These are phyloP conservation scores for Parietichytrium sp. DNA, from an alignment of 108 stramenopile genomes.

Conservation along the genomic window DNA sequence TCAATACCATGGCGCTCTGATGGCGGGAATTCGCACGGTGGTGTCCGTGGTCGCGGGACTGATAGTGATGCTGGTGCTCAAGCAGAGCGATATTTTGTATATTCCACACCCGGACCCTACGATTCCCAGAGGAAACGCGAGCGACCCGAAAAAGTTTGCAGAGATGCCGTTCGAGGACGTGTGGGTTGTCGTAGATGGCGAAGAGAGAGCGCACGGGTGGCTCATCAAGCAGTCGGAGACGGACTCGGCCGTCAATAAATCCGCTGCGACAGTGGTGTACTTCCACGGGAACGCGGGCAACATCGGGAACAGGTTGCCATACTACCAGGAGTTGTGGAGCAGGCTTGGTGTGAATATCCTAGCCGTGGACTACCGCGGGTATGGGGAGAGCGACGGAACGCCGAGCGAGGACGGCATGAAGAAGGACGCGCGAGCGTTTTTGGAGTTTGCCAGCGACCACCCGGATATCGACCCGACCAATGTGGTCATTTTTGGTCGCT, in stretches of 20 bases:
- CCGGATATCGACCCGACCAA: constrained; percentile 64
- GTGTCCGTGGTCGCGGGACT: constrained; percentile 5
- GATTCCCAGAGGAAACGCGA: neutral
- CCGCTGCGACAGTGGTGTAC: constrained; percentile 79
- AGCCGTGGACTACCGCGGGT: constrained; percentile 89
- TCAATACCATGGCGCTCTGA: no score
- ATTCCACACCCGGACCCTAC: constrained; percentile 33
- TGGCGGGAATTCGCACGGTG: no score
- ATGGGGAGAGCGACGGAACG: constrained; percentile 71
- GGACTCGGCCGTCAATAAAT: constrained; percentile 17
- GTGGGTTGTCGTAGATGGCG: constrained; percentile 66
- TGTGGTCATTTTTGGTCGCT: constrained; percentile 81
- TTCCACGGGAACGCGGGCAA: constrained; percentile 98
- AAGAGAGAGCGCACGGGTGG: constrained; percentile 76
- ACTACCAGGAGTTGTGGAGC: constrained; percentile 73
- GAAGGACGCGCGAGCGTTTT: constrained; percentile 79
- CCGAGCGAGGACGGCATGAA: constrained; percentile 78
- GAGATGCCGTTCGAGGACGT: constrained; percentile 27
- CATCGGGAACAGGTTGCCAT: constrained; percentile 86
- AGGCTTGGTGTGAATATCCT: constrained; percentile 71
- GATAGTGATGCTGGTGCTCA: neutral
- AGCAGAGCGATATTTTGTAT: constrained; percentile 22
- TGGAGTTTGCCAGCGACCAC: constrained; percentile 50
- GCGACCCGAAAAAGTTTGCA: neutral
- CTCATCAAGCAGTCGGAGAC: constrained; percentile 67